phyloP scores from a whole-genome alignment of 441 rosid genomes.

The Pelargonium myrrhifolium region DNA sequence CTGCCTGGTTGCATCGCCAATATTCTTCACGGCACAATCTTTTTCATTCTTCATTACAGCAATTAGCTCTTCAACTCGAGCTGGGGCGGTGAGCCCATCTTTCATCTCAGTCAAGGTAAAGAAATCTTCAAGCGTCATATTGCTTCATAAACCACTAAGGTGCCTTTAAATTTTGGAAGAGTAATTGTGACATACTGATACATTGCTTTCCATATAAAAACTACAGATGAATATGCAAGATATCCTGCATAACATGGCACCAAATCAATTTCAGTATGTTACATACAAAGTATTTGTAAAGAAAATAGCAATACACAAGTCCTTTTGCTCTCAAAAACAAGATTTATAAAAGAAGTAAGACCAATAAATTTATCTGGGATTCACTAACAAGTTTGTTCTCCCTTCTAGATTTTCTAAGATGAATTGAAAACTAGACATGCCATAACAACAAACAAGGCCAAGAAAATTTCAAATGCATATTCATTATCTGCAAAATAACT shows the following conservation, averaged over 20 bases:
- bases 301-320: too few species aligned
- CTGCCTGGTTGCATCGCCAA: constrained; percentile 72
- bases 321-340: not conserved
- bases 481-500: too few species aligned
- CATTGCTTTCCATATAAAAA: constrained; percentile 32
- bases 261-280: not conserved
- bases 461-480: too few species aligned
- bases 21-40: constrained; percentile 52
- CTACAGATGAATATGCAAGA: constrained; percentile 5
- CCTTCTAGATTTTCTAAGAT: too few species aligned
- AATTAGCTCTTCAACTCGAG: constrained; percentile 75
- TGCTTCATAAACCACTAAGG: constrained; percentile 36
- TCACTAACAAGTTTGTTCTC: too few species aligned
- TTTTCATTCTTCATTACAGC: constrained; percentile 65
- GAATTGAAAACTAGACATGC: too few species aligned
- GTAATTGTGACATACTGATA: constrained; percentile 21
- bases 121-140: constrained; percentile 89
- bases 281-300: not conserved
- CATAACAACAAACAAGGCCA: too few species aligned
- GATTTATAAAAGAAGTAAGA: too few species aligned
- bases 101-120: constrained; percentile 85
- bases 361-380: too few species aligned
- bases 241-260: constrained; percentile 29
- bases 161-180: constrained; percentile 31
- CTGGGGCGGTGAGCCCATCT: constrained; percentile 73